These are phyloP conservation scores for Xylaria sp. DNA, from an alignment of 2,329 filamentous ascomycete genomes.

Conservation along the genomic window DNA sequence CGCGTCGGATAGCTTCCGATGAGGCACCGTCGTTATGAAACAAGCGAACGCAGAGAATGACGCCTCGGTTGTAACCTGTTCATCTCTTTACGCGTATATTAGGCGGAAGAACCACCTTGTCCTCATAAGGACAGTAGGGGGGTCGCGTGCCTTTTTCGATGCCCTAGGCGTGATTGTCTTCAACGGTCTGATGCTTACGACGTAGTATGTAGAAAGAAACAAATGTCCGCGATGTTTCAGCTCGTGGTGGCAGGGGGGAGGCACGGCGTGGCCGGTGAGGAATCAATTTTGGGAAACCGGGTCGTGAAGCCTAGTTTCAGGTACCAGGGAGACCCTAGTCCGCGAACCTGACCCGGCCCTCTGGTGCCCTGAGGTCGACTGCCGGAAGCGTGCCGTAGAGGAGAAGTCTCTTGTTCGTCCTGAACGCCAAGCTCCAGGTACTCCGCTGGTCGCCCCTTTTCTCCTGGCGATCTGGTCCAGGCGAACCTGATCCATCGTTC, in stretches of 20 bases:
- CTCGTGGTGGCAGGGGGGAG: conserved; percentile 2
- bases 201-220: too few relatives aligned
- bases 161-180: neutral
- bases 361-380: conserved; percentile 25
- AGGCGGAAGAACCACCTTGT: neutral
- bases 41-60: conserved; percentile 23
- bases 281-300: conserved; percentile 16
- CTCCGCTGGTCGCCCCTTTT: conserved; percentile 19
- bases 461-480: conserved; percentile 8
- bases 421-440: conserved; percentile 26
- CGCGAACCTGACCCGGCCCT: conserved; percentile 23
- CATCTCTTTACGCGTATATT: neutral
- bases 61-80: neutral
- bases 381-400: conserved; percentile 30
- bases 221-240: conserved; percentile 11
- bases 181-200: conserved; percentile 4
- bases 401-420: conserved; percentile 23
- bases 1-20: conserved; percentile 34
- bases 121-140: neutral
- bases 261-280: conserved; percentile 17
- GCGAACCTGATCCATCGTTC: conserved; percentile 27
- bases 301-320: conserved; percentile 24
- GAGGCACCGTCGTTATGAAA: conserved; percentile 20
- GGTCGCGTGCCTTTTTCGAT: neutral
- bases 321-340: conserved; percentile 24